phyloP scores from a whole-genome alignment of 2,329 filamentous ascomycete species.

The Arthroderma uncinatum region DNA sequence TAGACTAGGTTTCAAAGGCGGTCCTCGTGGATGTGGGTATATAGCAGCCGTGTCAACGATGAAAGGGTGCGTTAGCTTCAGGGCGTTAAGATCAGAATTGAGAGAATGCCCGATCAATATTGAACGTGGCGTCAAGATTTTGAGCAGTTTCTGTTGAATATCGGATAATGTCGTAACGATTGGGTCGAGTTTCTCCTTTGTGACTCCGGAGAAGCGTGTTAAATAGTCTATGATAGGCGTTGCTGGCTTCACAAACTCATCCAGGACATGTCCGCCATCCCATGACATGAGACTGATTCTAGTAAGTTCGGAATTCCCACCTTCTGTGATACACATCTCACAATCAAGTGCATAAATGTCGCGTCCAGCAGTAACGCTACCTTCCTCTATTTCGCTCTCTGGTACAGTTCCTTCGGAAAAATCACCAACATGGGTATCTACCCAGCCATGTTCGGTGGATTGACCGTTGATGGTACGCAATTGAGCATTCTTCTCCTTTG shows the following conservation, averaged over 20 bases:
- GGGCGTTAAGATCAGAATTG: conserved; percentile 55
- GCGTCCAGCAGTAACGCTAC: conserved; percentile 72
- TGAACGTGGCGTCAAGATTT: conserved; percentile 47
- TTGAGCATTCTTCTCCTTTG: conserved; percentile 44
- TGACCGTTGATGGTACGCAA: conserved; percentile 43
- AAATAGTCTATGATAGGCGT: conserved; percentile 87
- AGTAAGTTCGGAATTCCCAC: conserved; percentile 69
- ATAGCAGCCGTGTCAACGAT: conserved; percentile 84
- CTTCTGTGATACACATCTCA: conserved; percentile 89
- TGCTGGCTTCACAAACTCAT: conserved; percentile 83
- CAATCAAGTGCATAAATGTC: conserved; percentile 77
- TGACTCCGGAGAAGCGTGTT: conserved; percentile 86
- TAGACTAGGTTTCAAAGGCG: conserved; percentile 78
- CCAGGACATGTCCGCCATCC: conserved; percentile 70
- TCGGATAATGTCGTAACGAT: conserved; percentile 75
- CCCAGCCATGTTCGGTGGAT: conserved; percentile 58
- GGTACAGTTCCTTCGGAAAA: conserved; percentile 58
- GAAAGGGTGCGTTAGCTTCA: conserved; percentile 81
- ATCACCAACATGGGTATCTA: conserved; percentile 59
- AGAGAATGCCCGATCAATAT: conserved; percentile 40
- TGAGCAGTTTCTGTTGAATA: conserved; percentile 66
- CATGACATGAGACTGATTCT: conserved; percentile 79
- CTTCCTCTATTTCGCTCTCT: conserved; percentile 61
- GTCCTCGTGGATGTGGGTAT: conserved; percentile 80
- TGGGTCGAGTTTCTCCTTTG: conserved; percentile 65